A percentile compares a stretch with the other conserved stretches of the same genome.
Evolutionary conservation across 2,329 filamentous ascomycete genomes (phyloP).

Genomic region (Tolypocladium tropicale): DNA sequence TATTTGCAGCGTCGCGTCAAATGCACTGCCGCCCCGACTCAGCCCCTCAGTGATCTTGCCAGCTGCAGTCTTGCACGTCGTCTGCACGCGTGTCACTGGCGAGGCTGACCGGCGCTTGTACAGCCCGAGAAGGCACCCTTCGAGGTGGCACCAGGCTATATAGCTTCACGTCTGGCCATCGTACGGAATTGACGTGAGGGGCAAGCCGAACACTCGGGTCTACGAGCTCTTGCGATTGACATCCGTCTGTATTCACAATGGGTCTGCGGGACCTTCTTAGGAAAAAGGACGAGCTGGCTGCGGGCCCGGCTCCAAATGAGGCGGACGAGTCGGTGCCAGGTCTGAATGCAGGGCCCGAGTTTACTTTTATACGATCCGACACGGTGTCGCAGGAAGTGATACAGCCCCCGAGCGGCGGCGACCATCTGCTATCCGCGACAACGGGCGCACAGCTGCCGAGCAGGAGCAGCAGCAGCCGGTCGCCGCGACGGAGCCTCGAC

Average conservation of each 20-base stretch:
- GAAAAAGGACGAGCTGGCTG: conserved; percentile 39
- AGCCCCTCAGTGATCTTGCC: neutral
- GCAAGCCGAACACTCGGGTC: no score
- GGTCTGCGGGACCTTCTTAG: conserved; percentile 42
- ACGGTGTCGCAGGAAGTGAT: conserved; percentile 73
- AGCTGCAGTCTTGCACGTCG: neutral
- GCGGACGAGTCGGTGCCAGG: conserved; percentile 16
- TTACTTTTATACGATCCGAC: conserved; percentile 78
- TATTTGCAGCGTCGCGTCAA: neutral
- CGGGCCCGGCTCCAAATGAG: conserved; percentile 17
- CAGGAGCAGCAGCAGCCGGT: conserved; percentile 8
- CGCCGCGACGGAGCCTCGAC: conserved; percentile 31
- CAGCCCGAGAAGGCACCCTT: neutral
- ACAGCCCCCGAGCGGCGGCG: conserved; percentile 43
- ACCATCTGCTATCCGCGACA: neutral
- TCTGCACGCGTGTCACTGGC: neutral
- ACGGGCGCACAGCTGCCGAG: neutral
- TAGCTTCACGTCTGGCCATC: neutral
- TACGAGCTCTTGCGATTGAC: neutral
- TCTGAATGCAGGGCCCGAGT: conserved; percentile 44
- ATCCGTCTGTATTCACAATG: conserved; percentile 22
- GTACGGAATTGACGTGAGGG: neutral
- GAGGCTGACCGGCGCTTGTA: neutral
- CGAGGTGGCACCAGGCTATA: neutral
- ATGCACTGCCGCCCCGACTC: neutral